Base-by-base conservation (phyloP, 2,329 filamentous ascomycete genomes). In the Colletotrichum lentis region DNA sequence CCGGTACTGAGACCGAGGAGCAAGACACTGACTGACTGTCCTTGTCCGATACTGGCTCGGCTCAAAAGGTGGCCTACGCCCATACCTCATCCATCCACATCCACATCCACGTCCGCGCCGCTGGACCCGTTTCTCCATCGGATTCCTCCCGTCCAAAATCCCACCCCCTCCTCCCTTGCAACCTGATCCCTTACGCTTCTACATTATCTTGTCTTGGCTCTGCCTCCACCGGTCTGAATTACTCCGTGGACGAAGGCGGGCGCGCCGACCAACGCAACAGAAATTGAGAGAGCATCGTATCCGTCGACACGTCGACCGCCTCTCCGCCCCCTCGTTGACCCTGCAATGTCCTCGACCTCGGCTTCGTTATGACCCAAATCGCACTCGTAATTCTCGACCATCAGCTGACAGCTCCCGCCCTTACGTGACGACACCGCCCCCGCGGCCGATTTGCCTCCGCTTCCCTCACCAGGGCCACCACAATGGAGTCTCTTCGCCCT, bases 401-500 rank as follows among this genome's bases (percentile, higher is more conserved):
- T 49, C 41, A 69, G 35, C 54, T 43, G 46, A 62, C 53, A 24
- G 12, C 43, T 58, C 18, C 50, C 37, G 14, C 57, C 41, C 46
- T 54, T 58, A 58, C 67, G 41, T 49, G 58, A 67, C 64, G 67
- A 54, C 41, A 27, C n/a, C 46, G 39, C 24, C 37, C 57, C 24
- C 16, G 39, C 39, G 39, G 35, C 46, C 35, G 60, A 53, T 20
- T 16, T 47, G 16, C 16, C 16, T 22, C 35, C 22, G 22, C 47
- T n/a, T 56, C 55, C 18, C 54, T 31, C 18, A 24, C 27, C 35
- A 67, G 62, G 49, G 56, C 56, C 56, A 46, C 50, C 50, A 46
- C 56, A 8, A 71, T 69, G 69, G 64, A 70, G 57, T 67, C 71
- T 62, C 65, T 70, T 50, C 69, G 63, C 55, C 71, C 75, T 71